Evolutionary conservation across 305 asterid species (phyloP).

Genomic region (Lippia alba): DNA sequence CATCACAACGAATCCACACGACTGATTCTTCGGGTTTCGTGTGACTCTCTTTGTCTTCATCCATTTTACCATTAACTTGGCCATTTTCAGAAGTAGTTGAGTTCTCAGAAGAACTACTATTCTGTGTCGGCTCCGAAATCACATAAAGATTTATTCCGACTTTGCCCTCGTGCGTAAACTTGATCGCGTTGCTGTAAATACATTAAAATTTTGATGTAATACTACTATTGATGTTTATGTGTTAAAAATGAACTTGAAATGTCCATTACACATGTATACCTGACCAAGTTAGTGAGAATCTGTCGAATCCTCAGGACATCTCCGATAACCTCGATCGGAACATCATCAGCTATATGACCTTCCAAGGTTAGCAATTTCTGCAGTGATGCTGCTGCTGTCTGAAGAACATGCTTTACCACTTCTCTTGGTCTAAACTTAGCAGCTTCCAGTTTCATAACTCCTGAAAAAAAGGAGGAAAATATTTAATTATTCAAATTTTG

Average conservation of each 20-base stretch:
- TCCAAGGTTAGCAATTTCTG: constrained; percentile 65
- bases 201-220: not conserved
- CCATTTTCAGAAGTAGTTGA: constrained; percentile 31
- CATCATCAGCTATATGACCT: constrained; percentile 67
- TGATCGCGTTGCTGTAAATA: constrained; percentile 63
- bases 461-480: constrained; percentile 29
- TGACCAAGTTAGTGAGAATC: constrained; percentile 69
- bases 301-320: constrained; percentile 38
- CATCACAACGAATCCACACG: constrained; percentile 71
- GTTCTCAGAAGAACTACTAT: constrained; percentile 33
- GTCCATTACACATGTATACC: constrained; percentile 39
- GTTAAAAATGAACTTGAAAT: too few species aligned
- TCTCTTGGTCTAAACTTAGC: constrained; percentile 75
- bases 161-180: constrained; percentile 71
- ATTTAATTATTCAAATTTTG: too few species aligned
- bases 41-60: constrained; percentile 39
- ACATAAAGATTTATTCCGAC: constrained; percentile 65
- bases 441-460: constrained; percentile 76
- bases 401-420: constrained; percentile 73
- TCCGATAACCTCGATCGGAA: constrained; percentile 56
- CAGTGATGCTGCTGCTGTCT: constrained; percentile 72
- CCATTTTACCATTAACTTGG: constrained; percentile 24
- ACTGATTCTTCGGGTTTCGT: constrained; percentile 44
- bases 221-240: too few species aligned
- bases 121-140: constrained; percentile 48